Evolutionary conservation across 495 filamentous ascomycete genomes (phyloP), one percentile per base, ranked within the genome.

Genomic region (Achaetomiella virescens): DNA sequence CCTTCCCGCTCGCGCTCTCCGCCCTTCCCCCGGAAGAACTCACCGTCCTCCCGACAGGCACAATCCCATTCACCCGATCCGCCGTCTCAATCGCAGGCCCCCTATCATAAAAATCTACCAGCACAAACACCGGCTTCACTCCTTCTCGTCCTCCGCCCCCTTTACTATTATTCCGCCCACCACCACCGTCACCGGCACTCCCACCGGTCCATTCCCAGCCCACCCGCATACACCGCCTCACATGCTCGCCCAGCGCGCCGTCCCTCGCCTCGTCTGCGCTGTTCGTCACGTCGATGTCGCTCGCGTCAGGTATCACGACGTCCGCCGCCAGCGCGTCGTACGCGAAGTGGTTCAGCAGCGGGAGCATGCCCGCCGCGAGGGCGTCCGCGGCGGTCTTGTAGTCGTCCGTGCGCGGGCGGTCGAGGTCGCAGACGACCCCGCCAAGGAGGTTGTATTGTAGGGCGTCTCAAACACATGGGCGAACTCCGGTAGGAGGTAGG

Each of bases 331-430:
- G 75, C 20, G 74, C 69, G 35, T 78, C 75, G 66, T 88, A 81
- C 58, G 83, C 65, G 63, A 90, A 90, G 67, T 90, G 86, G 73
- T 91, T 90, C 71, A 89, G 72, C 6, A 90, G 70, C 0, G 83
- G 79, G 46, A 90, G 58, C 20, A 73, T 59, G 10, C 71, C 72
- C 0, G 62, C 58, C 0, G 57, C 33, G 29, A 81, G 72, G 9
- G 82, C 83, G 9, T 72, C 60, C 17, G 73, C 59, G 5, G 75
- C 69, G 9, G 76, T 65, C 40, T 73, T 21, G 27, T 65, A 71
- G 6, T 75, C 15, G 29, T 64, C 72, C 9, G 75, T 57, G 0
- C 61, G 38, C 0, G 86, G 85, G 0, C 86, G 78, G 61, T 89
- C 78, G 38, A 88, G 77, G 9, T 71, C 77, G 71, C 86, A 90